phyloP scores from a whole-genome alignment of 2,329 filamentous ascomycete genomes.

The Fusarium albidum region DNA sequence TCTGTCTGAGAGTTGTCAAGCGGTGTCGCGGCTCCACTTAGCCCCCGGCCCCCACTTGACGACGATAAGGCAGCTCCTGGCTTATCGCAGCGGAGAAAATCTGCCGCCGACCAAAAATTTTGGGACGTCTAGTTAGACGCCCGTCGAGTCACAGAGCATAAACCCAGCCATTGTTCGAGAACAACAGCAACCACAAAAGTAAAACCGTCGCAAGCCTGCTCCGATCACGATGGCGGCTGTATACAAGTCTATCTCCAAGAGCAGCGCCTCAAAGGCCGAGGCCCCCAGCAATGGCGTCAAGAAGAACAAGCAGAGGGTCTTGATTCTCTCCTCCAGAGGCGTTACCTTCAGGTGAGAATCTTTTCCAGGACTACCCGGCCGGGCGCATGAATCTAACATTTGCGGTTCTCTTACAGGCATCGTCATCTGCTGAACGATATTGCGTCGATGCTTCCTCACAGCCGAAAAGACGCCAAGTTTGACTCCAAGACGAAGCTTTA shows the following conservation, averaged over 20 bases:
- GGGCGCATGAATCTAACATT: conserved; percentile 30
- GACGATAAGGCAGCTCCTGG: conserved; percentile 39
- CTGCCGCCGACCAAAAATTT: conserved; percentile 41
- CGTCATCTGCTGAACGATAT: conserved; percentile 93
- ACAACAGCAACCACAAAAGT: conserved; percentile 11
- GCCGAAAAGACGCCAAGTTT: conserved; percentile 93
- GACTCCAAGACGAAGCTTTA: conserved; percentile 92
- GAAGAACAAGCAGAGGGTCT: conserved; percentile 78
- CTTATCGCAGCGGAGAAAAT: conserved; percentile 45
- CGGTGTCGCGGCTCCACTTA: conserved; percentile 35
- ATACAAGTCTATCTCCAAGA: conserved; percentile 77
- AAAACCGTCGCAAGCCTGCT: conserved; percentile 16
- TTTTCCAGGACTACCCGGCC: background rate
- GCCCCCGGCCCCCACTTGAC: conserved; percentile 20
- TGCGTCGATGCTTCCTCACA: conserved; percentile 86
- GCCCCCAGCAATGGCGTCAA: conserved; percentile 57
- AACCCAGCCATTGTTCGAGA: conserved; percentile 19
- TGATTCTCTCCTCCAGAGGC: conserved; percentile 91
- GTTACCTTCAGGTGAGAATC: conserved; percentile 79
- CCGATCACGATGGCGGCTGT: conserved; percentile 67
- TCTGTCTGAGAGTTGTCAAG: conserved; percentile 23
- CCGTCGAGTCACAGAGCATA: conserved; percentile 35
- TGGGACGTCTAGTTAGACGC: conserved; percentile 35
- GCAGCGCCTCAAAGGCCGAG: conserved; percentile 58
- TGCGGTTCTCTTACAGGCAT: conserved; percentile 65